Base-by-base conservation (phyloP, 176 grass and related monocot species). In the Paspalum notatum region DNA sequence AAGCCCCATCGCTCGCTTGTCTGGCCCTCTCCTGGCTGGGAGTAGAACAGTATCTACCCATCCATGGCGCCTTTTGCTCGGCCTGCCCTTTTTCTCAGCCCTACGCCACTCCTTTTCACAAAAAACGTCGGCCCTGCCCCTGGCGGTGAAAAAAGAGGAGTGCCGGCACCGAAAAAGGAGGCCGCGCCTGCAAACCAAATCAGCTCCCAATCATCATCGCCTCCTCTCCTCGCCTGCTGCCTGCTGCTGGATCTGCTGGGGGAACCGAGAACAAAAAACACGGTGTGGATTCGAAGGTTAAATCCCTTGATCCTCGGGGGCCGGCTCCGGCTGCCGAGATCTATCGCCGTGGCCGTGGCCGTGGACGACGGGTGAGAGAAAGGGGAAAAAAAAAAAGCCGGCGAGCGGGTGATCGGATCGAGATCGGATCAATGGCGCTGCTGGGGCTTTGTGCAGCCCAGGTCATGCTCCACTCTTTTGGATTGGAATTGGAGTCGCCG, bases 101-200 rank as follows among this genome's bases (percentile, higher is more conserved):
- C 77, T 71, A 76, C 55, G 49, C 81, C 77, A 69, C 87, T 76
- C 77, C 87, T 81, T 89, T 85, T 89, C 82, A 85, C 82, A 71
- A 76, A 18, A 20, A 81, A 64, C 71, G 61, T 76, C 63, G 77
- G 77, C 77, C 64, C 54, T 32, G 77, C n/a, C n/a, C n/a, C n/a
- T 56, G 76, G 65, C 77, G n/a, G 11, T 57, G 55, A 88, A 80
- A 85, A 76, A 39, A 39, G 0, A 12, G 39, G 65, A 24, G 27
- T 25, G 26, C 66, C 46, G 46, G 66, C 66, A 6, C 26, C 25
- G 63, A 48, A 69, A 69, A 69, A 3, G 66, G 42, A 3, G 40
- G 57, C 8, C 13, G 7, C 45, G 68, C 52, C 48, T 59, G 60
- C 84, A 68, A 85, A 55, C 56, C 47, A 70, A 89, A 85, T 89